Evolutionary conservation across 164 flowering plant species (phyloP), one percentile per base, ranked within the genome.

Genomic region (Akebia trifoliata): DNA sequence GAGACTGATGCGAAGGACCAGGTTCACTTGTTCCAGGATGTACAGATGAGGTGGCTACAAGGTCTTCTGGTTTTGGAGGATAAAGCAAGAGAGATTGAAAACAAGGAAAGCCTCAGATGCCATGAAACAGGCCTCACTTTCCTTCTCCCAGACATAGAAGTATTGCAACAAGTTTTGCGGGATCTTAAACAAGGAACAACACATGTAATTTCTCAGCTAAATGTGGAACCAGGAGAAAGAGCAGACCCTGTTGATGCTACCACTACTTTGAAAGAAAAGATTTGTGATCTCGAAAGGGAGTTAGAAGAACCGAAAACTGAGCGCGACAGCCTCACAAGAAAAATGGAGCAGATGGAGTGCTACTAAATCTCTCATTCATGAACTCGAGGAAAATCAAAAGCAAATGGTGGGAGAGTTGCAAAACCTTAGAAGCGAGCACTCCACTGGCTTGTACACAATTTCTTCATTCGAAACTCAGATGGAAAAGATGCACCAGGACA

Each of bases 301-400:
- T 64, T 90, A 57, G 87, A 87, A 26, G 93, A 82, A 63, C 79
- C 97, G 42, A 87, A 82, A 72, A 70, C 81, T 43, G 95, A 87
- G 68, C 69, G 67, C 38, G 87, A 77, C 56, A 74, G 55, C 72
- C 89, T 90, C 52, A 34, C 64, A 8, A 74, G 69, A 67, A 94
- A 90, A 73, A 82, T 85, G 93, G 81, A 78, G 61, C 83, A 90
- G 81, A 90, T 88, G 97, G 99, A 94, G 68, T 79, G 89, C 71
- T 90, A 87, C 71, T 94, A 90, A 94, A 79, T 77, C 88, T 47
- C 89, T 94, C 45, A 57, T 90, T 59, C 96, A 86, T 49, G 96
- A 87, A 71, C 84, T 90, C n/a, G 99, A 90, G 76, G 96, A 84
- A 75, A 90, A 76, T 74, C 99, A 86, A 68, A 86, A 87, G 75